Evolutionary conservation across 2,329 filamentous ascomycete species (phyloP), one percentile per base, ranked within the genome.

Genomic region (Sclerotinia trifoliorum): DNA sequence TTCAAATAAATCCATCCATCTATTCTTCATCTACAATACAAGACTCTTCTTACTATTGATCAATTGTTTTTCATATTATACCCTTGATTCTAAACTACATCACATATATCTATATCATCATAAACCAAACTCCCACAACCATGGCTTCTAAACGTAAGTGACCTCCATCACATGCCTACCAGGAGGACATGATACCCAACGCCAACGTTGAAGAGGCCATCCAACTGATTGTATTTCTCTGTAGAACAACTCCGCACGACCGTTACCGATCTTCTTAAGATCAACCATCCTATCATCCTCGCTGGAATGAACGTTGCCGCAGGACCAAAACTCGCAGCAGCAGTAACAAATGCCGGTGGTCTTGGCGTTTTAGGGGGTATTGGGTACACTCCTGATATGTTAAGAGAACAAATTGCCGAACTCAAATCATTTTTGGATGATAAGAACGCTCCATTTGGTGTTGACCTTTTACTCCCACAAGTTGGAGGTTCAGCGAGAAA

Each of bases 221-320:
- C 32, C 55, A 51, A 68, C 66, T 63, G 61, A 68, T 63, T 72
- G 67, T 73, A 21, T 57, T 15, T 79, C 66, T 60, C 29, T 44
- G 26, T 80, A 94, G 92, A 95, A 83, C 86, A 92, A 84, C 90
- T 99, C 81, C 92, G 92, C 78, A 99, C 95, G 66, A 89, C 92
- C 74, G 85, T 94, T 77, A 99, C 95, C 75, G 94, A 98, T 86
- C 91, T 98, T 73, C 91, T 99, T 82, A 92, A 93, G 85, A 98
- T 99, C 87, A 92, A 96, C 80, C 95, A 99, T 83, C 95, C 95
- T 69, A 85, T 99, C 78, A 84, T 99, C 77, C 89, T 99, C 71
- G 95, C 95, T 75, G 95, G 95, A 80, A 99, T 99, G 95, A 98
- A 99, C 85, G 95, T 98, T 72, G 95, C 95, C 68, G 95, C 95